Evolutionary conservation across 1,284 basidiomycete species (phyloP).

Genomic region (Heterobasidion irregulare): DNA sequence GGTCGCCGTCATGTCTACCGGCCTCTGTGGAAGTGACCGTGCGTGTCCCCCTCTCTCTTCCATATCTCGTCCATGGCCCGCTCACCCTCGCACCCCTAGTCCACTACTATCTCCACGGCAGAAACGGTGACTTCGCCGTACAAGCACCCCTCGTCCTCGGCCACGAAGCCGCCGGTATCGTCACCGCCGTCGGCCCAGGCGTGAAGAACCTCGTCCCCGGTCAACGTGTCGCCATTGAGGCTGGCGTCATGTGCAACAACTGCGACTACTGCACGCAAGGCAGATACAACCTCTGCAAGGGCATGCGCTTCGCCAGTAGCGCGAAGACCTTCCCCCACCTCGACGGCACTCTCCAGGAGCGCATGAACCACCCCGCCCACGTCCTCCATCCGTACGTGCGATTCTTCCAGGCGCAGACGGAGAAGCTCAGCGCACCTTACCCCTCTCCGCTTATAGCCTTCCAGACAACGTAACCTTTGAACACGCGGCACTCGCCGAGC

Average conservation of each 20-base stretch:
- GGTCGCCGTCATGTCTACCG: conserved; percentile 74
- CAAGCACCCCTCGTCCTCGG: conserved; percentile 82
- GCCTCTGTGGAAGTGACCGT: conserved; percentile 90
- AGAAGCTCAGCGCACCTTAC: not conserved
- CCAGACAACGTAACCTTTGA: conserved; percentile 70
- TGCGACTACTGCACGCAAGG: conserved; percentile 63
- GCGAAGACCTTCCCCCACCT: conserved; percentile 92
- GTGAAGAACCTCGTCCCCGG: conserved; percentile 66
- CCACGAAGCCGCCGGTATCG: conserved; percentile 83
- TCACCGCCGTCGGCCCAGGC: conserved; percentile 66
- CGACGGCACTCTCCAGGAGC: conserved; percentile 84
- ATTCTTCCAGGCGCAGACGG: not conserved
- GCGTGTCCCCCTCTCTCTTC: conserved; percentile 20
- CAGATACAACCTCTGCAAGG: conserved; percentile 92
- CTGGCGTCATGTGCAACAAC: conserved; percentile 79
- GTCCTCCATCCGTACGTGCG: conserved; percentile 77
- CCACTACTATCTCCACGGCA: conserved; percentile 84
- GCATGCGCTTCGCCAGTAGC: conserved; percentile 81
- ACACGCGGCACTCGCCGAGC: conserved; percentile 79
- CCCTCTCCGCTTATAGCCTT: conserved; percentile 38
- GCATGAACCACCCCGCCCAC: conserved; percentile 83
- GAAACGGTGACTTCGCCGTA: conserved; percentile 88
- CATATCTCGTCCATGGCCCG: not conserved
- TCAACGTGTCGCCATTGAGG: conserved; percentile 91
- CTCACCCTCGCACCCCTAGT: conserved; percentile 33